Conservation (phyloP, 106 monocot genomes). For the Agapanthus africanus region DNA sequence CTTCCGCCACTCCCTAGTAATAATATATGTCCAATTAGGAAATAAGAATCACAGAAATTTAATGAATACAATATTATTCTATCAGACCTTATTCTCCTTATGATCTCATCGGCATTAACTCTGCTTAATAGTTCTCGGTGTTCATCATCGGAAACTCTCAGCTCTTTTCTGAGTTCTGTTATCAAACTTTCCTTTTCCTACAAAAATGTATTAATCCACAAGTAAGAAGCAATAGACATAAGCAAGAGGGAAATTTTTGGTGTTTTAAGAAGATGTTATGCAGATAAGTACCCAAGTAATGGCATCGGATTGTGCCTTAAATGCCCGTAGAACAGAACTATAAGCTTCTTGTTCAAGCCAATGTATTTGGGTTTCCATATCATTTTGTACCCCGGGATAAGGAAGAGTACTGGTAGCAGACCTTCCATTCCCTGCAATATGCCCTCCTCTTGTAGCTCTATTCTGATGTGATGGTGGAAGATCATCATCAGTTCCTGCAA, state of each 20-base stretch:
- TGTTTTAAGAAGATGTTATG: no score
- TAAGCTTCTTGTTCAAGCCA: constrained; percentile 73
- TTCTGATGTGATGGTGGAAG: constrained; percentile 79
- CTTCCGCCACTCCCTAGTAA: constrained; percentile 53
- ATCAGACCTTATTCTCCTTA: constrained; percentile 60
- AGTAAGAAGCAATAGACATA: not conserved
- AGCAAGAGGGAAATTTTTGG: no score
- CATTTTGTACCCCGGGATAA: constrained; percentile 24
- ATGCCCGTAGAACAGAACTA: constrained; percentile 60
- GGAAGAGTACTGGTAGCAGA: constrained; percentile 20
- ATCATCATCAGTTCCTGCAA: constrained; percentile 92
- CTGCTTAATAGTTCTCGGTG: constrained; percentile 60
- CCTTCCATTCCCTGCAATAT: constrained; percentile 44
- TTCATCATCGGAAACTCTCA: constrained; percentile 75
- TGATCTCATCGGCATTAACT: constrained; percentile 78
- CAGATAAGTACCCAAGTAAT: constrained; percentile 67
- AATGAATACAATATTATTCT: not conserved
- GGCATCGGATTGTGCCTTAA: constrained; percentile 77
- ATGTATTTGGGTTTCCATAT: constrained; percentile 65
- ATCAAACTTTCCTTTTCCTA: constrained; percentile 92
- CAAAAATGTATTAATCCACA: constrained; percentile 4
- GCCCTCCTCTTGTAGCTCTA: constrained; percentile 36
- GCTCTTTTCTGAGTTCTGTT: constrained; percentile 81
- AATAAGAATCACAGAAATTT: not conserved
- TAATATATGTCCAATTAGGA: not conserved